phyloP scores from a whole-genome alignment of 768 basidiomycete species.

The Boletus rubroflammeus region DNA sequence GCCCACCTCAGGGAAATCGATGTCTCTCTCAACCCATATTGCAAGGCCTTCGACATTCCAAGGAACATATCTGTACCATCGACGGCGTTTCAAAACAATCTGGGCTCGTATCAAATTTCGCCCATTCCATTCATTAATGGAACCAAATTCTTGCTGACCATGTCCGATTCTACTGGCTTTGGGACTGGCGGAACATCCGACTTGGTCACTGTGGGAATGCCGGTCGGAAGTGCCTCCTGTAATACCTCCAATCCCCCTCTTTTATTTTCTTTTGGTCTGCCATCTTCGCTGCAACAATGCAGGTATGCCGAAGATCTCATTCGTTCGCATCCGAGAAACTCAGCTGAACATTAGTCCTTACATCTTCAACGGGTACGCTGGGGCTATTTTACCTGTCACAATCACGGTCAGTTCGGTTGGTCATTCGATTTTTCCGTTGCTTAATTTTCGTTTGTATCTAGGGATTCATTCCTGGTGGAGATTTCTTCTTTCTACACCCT shows the following conservation, averaged over 20 bases:
- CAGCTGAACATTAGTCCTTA: constrained; percentile 38
- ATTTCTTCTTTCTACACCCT: constrained; percentile 43
- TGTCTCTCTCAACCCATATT: constrained; percentile 5
- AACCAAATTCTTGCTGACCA: constrained; percentile 48
- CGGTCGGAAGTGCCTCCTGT: constrained; percentile 43
- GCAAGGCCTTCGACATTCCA: constrained; percentile 52
- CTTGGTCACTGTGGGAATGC: constrained; percentile 46
- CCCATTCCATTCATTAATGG: constrained; percentile 41
- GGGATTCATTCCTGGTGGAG: constrained; percentile 65
- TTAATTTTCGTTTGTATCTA: constrained; percentile 21
- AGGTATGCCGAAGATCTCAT: constrained; percentile 35
- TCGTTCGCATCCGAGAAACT: neutral
- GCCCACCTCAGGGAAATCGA: neutral
- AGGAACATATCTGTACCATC: constrained; percentile 53
- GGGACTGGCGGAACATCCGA: constrained; percentile 58
- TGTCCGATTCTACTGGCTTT: constrained; percentile 73
- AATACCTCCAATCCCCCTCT: constrained; percentile 43
- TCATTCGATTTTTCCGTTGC: neutral
- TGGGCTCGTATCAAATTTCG: constrained; percentile 47
- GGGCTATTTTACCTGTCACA: constrained; percentile 51
- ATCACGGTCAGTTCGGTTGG: constrained; percentile 41
- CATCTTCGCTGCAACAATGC: constrained; percentile 58
- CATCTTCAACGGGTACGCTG: constrained; percentile 41
- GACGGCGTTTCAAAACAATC: constrained; percentile 49
- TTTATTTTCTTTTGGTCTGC: constrained; percentile 48